Percentiles rank a stretch among this genome's conserved stretches.
Evolutionary conservation across 2,329 filamentous ascomycete species (phyloP).

Genomic region (Xylariaceae sp.): DNA sequence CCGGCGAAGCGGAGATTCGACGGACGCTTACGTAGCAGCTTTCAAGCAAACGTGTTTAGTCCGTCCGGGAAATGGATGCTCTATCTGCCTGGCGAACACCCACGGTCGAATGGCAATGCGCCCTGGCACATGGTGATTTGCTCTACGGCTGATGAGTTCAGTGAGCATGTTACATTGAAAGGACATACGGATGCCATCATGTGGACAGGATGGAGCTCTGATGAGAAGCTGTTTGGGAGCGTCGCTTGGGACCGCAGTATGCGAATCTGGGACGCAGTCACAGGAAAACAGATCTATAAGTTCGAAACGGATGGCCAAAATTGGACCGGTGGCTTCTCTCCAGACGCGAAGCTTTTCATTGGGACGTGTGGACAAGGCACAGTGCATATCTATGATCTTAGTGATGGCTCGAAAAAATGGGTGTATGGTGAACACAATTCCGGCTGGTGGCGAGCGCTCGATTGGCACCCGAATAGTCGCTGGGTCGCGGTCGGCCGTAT

Average conservation of each 20-base stretch:
- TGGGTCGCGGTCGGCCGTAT: neutral
- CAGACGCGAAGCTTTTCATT: neutral
- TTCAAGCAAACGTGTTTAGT: neutral
- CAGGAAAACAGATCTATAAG: neutral
- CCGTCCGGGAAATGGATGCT: constrained; percentile 1
- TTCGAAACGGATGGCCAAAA: neutral
- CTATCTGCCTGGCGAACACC: neutral
- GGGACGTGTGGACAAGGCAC: neutral
- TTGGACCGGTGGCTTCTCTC: neutral
- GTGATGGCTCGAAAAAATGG: neutral
- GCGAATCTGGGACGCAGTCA: neutral
- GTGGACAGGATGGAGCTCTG: neutral
- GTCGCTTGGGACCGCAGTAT: neutral
- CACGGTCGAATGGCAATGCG: neutral
- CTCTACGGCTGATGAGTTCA: neutral
- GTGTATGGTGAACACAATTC: neutral
- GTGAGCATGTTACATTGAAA: neutral
- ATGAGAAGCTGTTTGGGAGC: constrained; percentile 1
- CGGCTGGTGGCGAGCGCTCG: neutral
- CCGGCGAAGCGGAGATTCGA: neutral
- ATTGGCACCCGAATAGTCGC: neutral
- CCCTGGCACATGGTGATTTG: neutral
- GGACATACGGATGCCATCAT: neutral
- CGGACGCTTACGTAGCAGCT: neutral
- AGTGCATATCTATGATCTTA: neutral